Conservation (phyloP, 768 basidiomycete genomes). For the Termitomyces sp. region DNA sequence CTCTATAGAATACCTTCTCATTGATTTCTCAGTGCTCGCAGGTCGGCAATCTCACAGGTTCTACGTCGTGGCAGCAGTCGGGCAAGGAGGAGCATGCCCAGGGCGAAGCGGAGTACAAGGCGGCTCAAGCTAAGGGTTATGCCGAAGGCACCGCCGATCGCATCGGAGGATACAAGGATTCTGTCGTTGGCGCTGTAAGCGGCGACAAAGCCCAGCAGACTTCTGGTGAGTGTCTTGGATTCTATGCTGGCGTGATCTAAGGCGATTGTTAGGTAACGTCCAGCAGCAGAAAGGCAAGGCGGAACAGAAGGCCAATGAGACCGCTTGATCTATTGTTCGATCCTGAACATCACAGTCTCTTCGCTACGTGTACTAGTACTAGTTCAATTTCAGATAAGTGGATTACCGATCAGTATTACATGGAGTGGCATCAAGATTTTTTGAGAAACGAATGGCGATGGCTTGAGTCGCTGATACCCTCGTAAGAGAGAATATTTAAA, state of each 20-base stretch:
- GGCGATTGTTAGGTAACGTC: slow-evolving; percentile 30
- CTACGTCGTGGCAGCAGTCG: slow-evolving; percentile 35
- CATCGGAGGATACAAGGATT: slow-evolving; percentile 40
- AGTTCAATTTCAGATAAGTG: no score
- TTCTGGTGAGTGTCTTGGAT: slow-evolving; percentile 23
- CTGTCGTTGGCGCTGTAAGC: slow-evolving; percentile 43
- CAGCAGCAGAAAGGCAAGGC: slow-evolving; percentile 25
- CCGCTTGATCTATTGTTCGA: not conserved
- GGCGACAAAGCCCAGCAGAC: slow-evolving; percentile 42
- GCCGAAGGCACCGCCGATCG: slow-evolving; percentile 43
- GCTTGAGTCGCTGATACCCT: no score
- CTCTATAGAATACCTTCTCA: not conserved
- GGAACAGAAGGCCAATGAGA: slow-evolving; percentile 17
- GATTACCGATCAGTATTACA: no score
- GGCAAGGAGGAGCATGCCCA: slow-evolving; percentile 49
- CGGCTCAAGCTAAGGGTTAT: slow-evolving; percentile 44
- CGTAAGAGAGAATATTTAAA: no score
- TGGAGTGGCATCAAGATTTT: no score
- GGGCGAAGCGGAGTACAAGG: slow-evolving; percentile 45
- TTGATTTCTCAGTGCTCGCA: not conserved
- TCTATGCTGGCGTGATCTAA: rapidly evolving
- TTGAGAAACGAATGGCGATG: no score
- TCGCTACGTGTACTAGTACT: no score
- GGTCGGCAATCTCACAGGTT: slow-evolving; percentile 44
- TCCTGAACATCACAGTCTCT: no score